These are phyloP conservation scores for Magnolia sinica DNA, from an alignment of 164 flowering plant genomes.

Conservation along the genomic window DNA sequence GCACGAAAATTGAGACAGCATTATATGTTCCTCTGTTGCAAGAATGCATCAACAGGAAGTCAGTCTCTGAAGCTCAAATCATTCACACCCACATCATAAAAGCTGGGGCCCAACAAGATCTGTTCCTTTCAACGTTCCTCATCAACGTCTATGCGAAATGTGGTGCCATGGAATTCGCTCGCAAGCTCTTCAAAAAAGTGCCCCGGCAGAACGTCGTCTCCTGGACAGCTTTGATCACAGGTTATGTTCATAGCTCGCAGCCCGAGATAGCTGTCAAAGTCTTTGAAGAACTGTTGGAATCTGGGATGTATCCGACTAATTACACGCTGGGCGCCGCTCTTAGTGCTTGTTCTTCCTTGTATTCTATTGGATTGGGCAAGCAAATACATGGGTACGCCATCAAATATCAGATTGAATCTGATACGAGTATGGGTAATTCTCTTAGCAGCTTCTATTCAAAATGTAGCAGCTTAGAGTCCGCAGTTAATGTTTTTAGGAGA, in stretches of 20 bases:
- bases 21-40: constrained; percentile 56
- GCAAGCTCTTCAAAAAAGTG: constrained; percentile 51
- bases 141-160: constrained; percentile 73
- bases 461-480: constrained; percentile 44
- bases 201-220: constrained; percentile 52
- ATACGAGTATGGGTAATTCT: constrained; percentile 60
- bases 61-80: constrained; percentile 36
- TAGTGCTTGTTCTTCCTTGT: constrained; percentile 59
- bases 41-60: constrained; percentile 48
- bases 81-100: constrained; percentile 68
- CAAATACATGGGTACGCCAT: constrained; percentile 67
- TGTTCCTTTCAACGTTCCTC: constrained; percentile 49
- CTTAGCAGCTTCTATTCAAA: constrained; percentile 73
- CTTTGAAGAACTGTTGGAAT: constrained; percentile 56
- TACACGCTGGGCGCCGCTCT: constrained; percentile 58
- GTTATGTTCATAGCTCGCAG: constrained; percentile 56
- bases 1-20: constrained; percentile 31
- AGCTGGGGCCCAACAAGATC: constrained; percentile 49
- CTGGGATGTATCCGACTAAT: constrained; percentile 63
- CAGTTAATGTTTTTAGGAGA: constrained; percentile 49
- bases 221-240: constrained; percentile 79
- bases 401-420: constrained; percentile 50
- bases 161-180: constrained; percentile 57
- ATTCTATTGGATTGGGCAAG: constrained; percentile 38
- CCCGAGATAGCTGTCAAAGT: constrained; percentile 48